A percentile compares a stretch with the other conserved stretches of the same genome.
These are phyloP conservation scores for Bipolaris sorokiniana DNA, from an alignment of 2,329 filamentous ascomycete species.

Conservation along the genomic window DNA sequence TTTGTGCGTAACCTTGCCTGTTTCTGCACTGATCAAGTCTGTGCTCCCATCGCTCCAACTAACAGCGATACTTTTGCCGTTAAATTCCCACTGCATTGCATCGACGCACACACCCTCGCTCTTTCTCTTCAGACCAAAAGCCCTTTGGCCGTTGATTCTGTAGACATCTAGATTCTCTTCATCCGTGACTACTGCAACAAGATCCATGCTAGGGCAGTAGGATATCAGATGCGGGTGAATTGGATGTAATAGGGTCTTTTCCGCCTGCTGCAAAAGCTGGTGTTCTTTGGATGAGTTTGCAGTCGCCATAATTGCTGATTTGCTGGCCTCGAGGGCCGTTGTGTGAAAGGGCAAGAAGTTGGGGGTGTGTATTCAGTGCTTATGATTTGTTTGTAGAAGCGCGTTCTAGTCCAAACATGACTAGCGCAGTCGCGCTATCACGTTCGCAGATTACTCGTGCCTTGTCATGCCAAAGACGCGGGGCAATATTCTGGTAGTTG, in stretches of 20 bases:
- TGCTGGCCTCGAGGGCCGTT: conserved; percentile 15
- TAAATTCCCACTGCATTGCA: conserved; percentile 55
- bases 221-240: conserved; percentile 66
- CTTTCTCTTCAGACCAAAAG: conserved; percentile 60
- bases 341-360: not conserved
- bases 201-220: conserved; percentile 84
- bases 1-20: conserved; percentile 79
- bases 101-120: conserved; percentile 44
- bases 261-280: conserved; percentile 48
- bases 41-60: conserved; percentile 83
- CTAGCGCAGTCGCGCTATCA: conserved; percentile 38
- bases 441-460: conserved; percentile 17
- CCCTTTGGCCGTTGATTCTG: conserved; percentile 75
- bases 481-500: not conserved
- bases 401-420: conserved; percentile 23
- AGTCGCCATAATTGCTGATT: conserved; percentile 12
- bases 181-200: conserved; percentile 74
- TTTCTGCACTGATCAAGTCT: conserved; percentile 78
- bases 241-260: conserved; percentile 53
- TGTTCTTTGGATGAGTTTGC: conserved; percentile 7
- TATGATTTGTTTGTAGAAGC: conserved; percentile 24
- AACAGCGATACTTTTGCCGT: conserved; percentile 76
- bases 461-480: not conserved
- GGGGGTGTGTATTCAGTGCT: conserved; percentile 3
- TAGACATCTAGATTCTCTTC: conserved; percentile 76